Percentiles rank a stretch among this genome's conserved stretches.
Conservation (phyloP, 805 yeast genomes). For the Saccharomyces kudriavzevii region DNA sequence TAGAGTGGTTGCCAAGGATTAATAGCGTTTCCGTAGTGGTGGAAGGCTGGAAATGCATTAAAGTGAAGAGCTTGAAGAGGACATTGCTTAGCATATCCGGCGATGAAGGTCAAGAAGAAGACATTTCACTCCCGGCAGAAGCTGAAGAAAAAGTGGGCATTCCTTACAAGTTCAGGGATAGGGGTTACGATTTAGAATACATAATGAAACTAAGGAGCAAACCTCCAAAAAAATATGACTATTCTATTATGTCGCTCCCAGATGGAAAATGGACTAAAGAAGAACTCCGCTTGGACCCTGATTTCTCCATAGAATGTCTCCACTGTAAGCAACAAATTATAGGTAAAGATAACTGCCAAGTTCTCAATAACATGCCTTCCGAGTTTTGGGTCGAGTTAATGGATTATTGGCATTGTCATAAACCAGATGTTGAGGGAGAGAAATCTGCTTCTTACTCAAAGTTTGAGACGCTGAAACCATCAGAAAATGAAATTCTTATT, state of each 20-base stretch:
- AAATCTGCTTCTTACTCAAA: constrained; percentile 10
- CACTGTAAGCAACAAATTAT: constrained; percentile 10
- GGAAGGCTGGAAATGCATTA: constrained; percentile 6
- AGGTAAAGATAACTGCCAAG: constrained; percentile 10
- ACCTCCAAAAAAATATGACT: constrained; percentile 6
- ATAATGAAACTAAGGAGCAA: neutral
- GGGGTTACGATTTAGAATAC: neutral
- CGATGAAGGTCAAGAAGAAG: constrained; percentile 1
- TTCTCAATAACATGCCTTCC: constrained; percentile 63
- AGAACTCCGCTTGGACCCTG: constrained; percentile 5
- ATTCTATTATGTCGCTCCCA: constrained; percentile 9
- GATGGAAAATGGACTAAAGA: constrained; percentile 22
- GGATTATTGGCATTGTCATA: constrained; percentile 98
- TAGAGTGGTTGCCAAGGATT: constrained; percentile 12
- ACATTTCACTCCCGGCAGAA: constrained; percentile 7
- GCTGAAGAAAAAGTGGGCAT: constrained; percentile 1
- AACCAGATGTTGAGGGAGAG: constrained; percentile 37
- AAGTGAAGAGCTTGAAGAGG: neutral
- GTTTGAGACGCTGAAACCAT: constrained; percentile 21
- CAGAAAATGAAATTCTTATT: constrained; percentile 18
- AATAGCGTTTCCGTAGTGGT: constrained; percentile 13
- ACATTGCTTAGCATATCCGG: neutral
- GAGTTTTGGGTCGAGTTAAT: constrained; percentile 90
- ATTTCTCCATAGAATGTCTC: constrained; percentile 12
- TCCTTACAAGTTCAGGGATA: neutral